Conservation (phyloP, 371 early-diverging fungal species). For the Enterocytospora artemiae region DNA sequence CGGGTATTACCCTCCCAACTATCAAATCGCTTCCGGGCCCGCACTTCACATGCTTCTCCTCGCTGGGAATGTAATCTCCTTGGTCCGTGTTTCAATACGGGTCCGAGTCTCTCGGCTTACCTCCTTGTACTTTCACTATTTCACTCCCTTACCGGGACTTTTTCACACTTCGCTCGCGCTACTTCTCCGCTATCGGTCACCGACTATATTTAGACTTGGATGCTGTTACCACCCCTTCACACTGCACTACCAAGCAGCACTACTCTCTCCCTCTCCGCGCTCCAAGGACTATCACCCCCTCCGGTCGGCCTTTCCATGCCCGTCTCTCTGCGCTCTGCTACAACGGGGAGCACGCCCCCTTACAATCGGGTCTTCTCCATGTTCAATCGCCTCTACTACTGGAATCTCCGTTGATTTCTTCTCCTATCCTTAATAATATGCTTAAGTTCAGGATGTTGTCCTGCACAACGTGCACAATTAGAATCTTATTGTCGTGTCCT, state of each 20-base stretch:
- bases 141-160: slow-evolving; percentile 61
- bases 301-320: slow-evolving; percentile 37
- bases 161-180: slow-evolving; percentile 67
- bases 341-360: slow-evolving; percentile 58
- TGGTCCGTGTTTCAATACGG: slow-evolving; percentile 43
- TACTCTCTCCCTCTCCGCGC: slow-evolving; percentile 45
- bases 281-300: slow-evolving; percentile 59
- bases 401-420: slow-evolving; percentile 65
- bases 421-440: slow-evolving; percentile 66
- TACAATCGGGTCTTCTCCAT: slow-evolving; percentile 61
- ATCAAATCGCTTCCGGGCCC: not conserved
- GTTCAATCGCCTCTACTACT: slow-evolving; percentile 63
- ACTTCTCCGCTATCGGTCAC: slow-evolving; percentile 68
- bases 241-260: slow-evolving; percentile 34
- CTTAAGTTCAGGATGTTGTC: slow-evolving; percentile 64
- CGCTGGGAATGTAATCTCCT: slow-evolving; percentile 21
- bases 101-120: slow-evolving; percentile 7
- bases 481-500: slow-evolving; percentile 12
- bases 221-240: slow-evolving; percentile 61
- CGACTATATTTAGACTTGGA: slow-evolving; percentile 65
- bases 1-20: slow-evolving; percentile 27
- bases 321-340: slow-evolving; percentile 51
- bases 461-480: slow-evolving; percentile 27
- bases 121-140: slow-evolving; percentile 39
- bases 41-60: slow-evolving; percentile 6